Evolutionary conservation across 306 rosid species (phyloP).

Genomic region (Morella rubra): DNA sequence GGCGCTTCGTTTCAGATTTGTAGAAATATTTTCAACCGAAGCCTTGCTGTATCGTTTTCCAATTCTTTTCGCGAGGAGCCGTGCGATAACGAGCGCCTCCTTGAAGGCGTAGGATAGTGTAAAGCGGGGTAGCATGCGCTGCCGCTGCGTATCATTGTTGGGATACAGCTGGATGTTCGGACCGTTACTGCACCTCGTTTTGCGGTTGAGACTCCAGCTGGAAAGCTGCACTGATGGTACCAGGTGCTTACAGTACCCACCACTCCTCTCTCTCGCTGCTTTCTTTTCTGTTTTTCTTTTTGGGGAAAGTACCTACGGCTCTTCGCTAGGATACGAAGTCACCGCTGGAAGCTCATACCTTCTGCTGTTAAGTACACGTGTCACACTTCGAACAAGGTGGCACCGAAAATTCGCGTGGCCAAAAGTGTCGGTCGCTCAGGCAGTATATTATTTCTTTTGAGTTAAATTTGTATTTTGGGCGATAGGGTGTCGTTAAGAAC

Average conservation of each 20-base stretch:
- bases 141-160: constrained; percentile 30
- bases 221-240: constrained; percentile 17
- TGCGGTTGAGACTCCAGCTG: constrained; percentile 57
- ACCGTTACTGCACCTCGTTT: constrained; percentile 50
- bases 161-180: constrained; percentile 60
- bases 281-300: not conserved
- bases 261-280: not conserved
- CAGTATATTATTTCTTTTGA: not conserved
- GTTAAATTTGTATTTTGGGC: not conserved
- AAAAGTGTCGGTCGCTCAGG: constrained; percentile 40
- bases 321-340: not conserved
- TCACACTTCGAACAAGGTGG: not conserved
- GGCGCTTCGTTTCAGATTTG: not conserved
- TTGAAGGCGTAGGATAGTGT: constrained; percentile 28
- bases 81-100: constrained; percentile 1
- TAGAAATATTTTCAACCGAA: not conserved
- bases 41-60: not conserved
- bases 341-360: not conserved
- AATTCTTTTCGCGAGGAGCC: not conserved
- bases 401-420: constrained; percentile 10
- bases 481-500: too few relatives aligned
- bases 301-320: too few relatives aligned
- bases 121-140: constrained; percentile 7
- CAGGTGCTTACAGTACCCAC: constrained; percentile 7
- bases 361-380: constrained; percentile 24